These are phyloP conservation scores for Pilaira anomala DNA, from an alignment of 192 early-diverging fungal species.

Conservation along the genomic window DNA sequence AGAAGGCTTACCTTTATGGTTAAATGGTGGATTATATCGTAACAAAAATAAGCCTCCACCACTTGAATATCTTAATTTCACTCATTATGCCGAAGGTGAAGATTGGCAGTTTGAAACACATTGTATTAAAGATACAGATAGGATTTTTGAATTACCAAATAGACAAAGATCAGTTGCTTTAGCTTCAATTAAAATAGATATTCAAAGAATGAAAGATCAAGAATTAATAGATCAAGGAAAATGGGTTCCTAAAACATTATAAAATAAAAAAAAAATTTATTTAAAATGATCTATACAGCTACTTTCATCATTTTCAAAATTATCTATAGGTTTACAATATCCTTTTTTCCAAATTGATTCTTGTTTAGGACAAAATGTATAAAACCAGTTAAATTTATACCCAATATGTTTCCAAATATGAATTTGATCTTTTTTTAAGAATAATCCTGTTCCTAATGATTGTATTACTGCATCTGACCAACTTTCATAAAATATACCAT, in stretches of 20 bases:
- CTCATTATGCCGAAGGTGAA: slow-evolving; percentile 22
- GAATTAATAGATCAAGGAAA: slow-evolving; percentile 14
- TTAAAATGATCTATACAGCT: slow-evolving; percentile 28
- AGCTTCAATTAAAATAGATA: slow-evolving; percentile 14
- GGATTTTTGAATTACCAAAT: background rate
- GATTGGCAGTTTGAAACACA: slow-evolving; percentile 25
- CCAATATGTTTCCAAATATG: slow-evolving; percentile 74
- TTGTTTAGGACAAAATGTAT: slow-evolving; percentile 68
- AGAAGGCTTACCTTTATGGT: slow-evolving; percentile 31
- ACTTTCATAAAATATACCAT: slow-evolving; percentile 73
- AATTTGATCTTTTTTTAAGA: slow-evolving; percentile 61
- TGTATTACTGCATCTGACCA: slow-evolving; percentile 73
- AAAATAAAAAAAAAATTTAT: no score
- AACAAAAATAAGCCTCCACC: slow-evolving; percentile 27
- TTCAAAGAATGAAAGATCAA: slow-evolving; percentile 17
- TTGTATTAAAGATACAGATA: slow-evolving; percentile 21
- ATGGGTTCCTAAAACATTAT: no score
- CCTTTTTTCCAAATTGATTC: slow-evolving; percentile 34
- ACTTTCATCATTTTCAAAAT: slow-evolving; percentile 36
- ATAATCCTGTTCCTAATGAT: slow-evolving; percentile 57
- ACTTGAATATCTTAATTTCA: slow-evolving; percentile 21
- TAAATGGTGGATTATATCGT: slow-evolving; percentile 37
- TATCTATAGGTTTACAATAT: slow-evolving; percentile 47
- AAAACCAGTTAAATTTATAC: slow-evolving; percentile 54
- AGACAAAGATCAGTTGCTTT: background rate